A percentile compares a stretch with the other conserved stretches of the same genome.
Conservation (phyloP, 768 basidiomycete species). For the Leccinum disarticulatum region DNA sequence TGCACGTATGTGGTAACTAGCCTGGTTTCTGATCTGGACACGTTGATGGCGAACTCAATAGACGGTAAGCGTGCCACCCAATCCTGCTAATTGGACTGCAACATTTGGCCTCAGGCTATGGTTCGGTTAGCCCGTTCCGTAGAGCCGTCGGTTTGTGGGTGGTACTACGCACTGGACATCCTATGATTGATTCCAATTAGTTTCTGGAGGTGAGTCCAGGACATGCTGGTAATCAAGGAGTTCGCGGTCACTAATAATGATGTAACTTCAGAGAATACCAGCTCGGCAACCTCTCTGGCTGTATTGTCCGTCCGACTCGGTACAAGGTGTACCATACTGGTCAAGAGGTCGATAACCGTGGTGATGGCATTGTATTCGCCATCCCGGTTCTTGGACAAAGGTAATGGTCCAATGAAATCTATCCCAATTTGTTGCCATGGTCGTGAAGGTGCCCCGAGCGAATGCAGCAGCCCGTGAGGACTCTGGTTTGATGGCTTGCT, state of each 20-base stretch:
- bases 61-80: conserved; percentile 12
- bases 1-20: conserved; percentile 5
- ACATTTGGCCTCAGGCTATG: conserved; percentile 6
- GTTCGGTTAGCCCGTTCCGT: conserved; percentile 18
- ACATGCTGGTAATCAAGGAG: conserved; percentile 23
- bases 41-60: conserved; percentile 20
- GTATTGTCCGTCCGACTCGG: conserved; percentile 25
- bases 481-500: conserved; percentile 20
- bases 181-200: neutral
- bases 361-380: conserved; percentile 27
- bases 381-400: conserved; percentile 11
- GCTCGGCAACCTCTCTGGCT: conserved; percentile 35
- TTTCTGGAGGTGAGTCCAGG: conserved; percentile 23
- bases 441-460: conserved; percentile 22
- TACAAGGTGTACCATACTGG: conserved; percentile 26
- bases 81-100: conserved; percentile 8
- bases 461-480: conserved; percentile 28
- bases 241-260: conserved; percentile 28
- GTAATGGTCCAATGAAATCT: conserved; percentile 41
- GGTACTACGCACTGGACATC: conserved; percentile 29
- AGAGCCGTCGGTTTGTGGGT: conserved; percentile 35
- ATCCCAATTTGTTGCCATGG: conserved; percentile 41
- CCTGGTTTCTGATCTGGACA: neutral
- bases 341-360: conserved; percentile 21
- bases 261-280: conserved; percentile 36